A percentile compares a stretch with the other conserved stretches of the same genome.
phyloP scores from a whole-genome alignment of 2,329 filamentous ascomycete genomes.

The Dactylonectria estremocensis region DNA sequence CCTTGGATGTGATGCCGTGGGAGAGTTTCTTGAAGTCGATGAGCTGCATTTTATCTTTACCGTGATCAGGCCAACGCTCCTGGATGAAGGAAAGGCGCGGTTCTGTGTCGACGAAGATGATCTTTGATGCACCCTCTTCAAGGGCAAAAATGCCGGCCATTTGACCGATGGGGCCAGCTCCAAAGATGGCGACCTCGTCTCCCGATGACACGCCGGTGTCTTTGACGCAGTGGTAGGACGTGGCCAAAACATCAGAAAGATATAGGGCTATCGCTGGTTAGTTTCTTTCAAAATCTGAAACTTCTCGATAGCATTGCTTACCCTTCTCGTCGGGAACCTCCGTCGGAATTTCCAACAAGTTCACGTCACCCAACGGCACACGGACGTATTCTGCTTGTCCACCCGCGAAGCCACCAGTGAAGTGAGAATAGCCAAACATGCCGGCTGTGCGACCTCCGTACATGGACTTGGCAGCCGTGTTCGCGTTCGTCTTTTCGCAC shows the following conservation, averaged over 20 bases:
- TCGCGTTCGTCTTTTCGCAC: conserved; percentile 85
- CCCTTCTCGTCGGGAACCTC: conserved; percentile 85
- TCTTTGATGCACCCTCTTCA: conserved; percentile 79
- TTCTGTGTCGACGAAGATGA: conserved; percentile 86
- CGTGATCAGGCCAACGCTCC: conserved; percentile 67
- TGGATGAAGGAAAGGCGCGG: conserved; percentile 79
- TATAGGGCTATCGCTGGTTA: conserved; percentile 76
- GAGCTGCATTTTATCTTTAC: conserved; percentile 71
- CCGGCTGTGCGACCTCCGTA: conserved; percentile 84
- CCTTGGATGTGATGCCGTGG: conserved; percentile 69
- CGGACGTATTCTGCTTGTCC: conserved; percentile 91
- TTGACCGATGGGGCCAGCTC: conserved; percentile 89
- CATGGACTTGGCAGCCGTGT: conserved; percentile 79
- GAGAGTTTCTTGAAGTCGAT: conserved; percentile 77
- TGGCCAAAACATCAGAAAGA: conserved; percentile 85
- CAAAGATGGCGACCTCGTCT: conserved; percentile 86
- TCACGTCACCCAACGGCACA: conserved; percentile 85
- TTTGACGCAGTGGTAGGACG: conserved; percentile 86
- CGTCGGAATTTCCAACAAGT: conserved; percentile 84
- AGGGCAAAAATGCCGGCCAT: conserved; percentile 85
- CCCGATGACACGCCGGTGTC: conserved; percentile 85
- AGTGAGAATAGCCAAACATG: conserved; percentile 82
- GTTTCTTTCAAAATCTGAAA: no score
- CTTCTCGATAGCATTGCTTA: conserved; percentile 32
- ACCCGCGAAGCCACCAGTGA: conserved; percentile 89